Base-by-base conservation (phyloP, 768 basidiomycete genomes). In the Lactifluus pinguis region DNA sequence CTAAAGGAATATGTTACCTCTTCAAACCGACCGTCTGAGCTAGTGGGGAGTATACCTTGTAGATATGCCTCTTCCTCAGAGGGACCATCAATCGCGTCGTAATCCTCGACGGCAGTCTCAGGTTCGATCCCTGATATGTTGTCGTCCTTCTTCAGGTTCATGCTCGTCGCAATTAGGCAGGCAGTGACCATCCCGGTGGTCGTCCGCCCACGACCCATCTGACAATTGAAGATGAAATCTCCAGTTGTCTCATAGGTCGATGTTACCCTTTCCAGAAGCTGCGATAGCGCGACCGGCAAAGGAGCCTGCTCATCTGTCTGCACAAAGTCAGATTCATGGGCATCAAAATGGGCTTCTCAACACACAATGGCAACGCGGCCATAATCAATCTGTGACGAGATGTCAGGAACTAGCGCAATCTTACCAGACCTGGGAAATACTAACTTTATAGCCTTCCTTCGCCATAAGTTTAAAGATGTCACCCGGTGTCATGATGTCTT, bases 271-370 rank as follows among this genome's bases (percentile, higher is more conserved):
- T 84, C 81, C 30, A 95, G 76, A 45, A 99, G 77, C 55, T 88
- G 85, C 21, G 80, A 83, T 19, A 98, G 80, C 5, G 92, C 92
- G 45, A 79, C 88, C 0, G 97, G 97, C 17, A 98, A 78, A 0
- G 95, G 95, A 0, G 95, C 92, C 75, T 95, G 95, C 70, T 99
- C 95, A 67, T 98, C 95, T 8, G 94, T 98, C 91, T 95, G 66
- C n/a, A 64, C 8, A 55, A 53, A 14, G 49, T 63, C 21, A 67
- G 32, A 2, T n/a, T 34, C 30, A 48, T 3, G 30, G 2, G 13
- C 30, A 32, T 25, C 29, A 21, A 41, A 41, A n/a, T 7, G 6
- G 11, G 21, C 19, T 25, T 29, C 13, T 44, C 6, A 7, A 76
- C 87, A 66, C 70, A 94, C 92, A 67, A 98, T 93, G 14, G 95